These are phyloP conservation scores for Desmodesmus armatus DNA, from an alignment of 139 green algal species.

Conservation along the genomic window DNA sequence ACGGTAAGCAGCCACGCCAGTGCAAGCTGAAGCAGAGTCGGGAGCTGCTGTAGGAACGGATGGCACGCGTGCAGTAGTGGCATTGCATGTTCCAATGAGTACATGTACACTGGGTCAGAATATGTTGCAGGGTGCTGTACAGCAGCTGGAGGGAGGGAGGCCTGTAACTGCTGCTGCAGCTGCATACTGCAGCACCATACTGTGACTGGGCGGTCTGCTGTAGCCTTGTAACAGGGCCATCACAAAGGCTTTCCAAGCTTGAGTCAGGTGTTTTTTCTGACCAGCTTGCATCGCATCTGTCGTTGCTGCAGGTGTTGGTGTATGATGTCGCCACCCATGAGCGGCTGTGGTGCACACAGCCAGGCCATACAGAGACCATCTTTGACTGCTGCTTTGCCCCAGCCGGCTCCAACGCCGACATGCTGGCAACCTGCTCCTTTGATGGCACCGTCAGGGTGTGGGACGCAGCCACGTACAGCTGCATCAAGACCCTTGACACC, in stretches of 20 bases:
- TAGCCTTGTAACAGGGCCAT: too few species aligned
- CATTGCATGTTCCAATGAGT: too few species aligned
- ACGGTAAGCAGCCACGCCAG: constrained; percentile 3
- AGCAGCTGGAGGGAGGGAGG: too few species aligned
- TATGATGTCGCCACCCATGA: constrained; percentile 42
- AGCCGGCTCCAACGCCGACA: constrained; percentile 48
- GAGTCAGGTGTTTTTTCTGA: neutral
- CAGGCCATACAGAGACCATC: constrained; percentile 72
- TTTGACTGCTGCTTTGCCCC: constrained; percentile 62
- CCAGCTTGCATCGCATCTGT: neutral
- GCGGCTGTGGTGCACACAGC: constrained; percentile 50
- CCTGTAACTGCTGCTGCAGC: neutral
- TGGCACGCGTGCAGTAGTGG: too few species aligned
- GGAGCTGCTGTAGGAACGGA: too few species aligned
- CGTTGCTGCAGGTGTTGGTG: constrained; percentile 37
- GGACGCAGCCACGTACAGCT: constrained; percentile 51
- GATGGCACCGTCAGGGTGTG: constrained; percentile 67
- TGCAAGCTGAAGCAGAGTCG: too few species aligned
- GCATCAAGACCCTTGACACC: constrained; percentile 34
- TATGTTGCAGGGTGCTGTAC: neutral
- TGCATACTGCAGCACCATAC: neutral
- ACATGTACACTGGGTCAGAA: too few species aligned
- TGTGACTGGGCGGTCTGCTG: too few species aligned
- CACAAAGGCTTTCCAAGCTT: too few species aligned
- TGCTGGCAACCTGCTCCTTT: constrained; percentile 66